phyloP scores from a whole-genome alignment of 257 asterid genomes.

The Petrea volubilis region DNA sequence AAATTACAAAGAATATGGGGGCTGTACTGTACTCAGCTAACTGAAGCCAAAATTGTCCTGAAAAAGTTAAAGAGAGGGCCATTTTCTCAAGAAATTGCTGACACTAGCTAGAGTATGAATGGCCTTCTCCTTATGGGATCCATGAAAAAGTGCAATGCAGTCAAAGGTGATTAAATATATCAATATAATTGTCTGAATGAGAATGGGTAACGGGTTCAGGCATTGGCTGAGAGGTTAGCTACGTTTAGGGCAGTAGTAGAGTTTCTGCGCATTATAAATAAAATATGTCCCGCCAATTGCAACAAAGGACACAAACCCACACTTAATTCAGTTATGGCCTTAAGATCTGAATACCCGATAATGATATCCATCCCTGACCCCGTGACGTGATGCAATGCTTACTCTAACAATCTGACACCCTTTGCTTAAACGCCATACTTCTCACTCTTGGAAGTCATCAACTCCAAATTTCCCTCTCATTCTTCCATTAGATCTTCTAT shows the following conservation, averaged over 20 bases:
- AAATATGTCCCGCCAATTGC: conserved; percentile 32
- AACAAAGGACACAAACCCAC: conserved; percentile 38
- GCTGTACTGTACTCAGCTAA: background rate
- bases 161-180: conserved; percentile 31
- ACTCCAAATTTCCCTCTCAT: background rate
- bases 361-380: too few species aligned
- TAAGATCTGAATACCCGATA: background rate
- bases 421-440: conserved; percentile 9
- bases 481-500: too few species aligned
- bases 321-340: conserved; percentile 28
- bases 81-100: conserved; percentile 21
- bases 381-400: conserved; percentile 36
- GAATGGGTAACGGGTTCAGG: background rate
- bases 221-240: conserved; percentile 16
- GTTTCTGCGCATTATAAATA: conserved; percentile 28
- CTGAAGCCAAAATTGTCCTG: conserved; percentile 22
- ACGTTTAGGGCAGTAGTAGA: conserved; percentile 16
- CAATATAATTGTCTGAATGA: background rate
- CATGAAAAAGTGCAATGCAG: conserved; percentile 25
- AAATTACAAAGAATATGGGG: background rate
- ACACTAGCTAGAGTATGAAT: conserved; percentile 11
- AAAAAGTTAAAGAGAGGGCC: conserved; percentile 17
- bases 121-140: conserved; percentile 2
- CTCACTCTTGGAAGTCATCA: background rate
- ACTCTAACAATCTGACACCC: conserved; percentile 21